A percentile compares a stretch with the other conserved stretches of the same genome.
Evolutionary conservation across 75 land plant genomes (phyloP).

Genomic region (Picea glauca): DNA sequence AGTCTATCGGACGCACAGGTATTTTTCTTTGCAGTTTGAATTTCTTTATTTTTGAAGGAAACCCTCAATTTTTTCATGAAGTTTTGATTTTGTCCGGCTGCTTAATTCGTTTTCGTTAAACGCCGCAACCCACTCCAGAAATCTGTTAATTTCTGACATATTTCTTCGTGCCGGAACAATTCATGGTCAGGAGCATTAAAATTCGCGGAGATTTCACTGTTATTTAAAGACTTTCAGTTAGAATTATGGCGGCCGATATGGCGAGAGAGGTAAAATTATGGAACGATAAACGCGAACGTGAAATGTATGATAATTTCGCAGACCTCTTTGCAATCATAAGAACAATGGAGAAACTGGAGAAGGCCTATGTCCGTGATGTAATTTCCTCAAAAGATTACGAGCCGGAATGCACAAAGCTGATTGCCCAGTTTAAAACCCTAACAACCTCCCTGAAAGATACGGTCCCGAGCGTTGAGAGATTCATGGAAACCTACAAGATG

Average conservation of each 20-base stretch:
- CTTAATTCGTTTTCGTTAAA: too few species aligned
- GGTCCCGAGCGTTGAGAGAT: conserved; percentile 83
- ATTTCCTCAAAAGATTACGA: conserved; percentile 77
- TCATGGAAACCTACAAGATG: conserved; percentile 85
- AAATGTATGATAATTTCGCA: conserved; percentile 89
- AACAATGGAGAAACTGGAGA: conserved; percentile 95
- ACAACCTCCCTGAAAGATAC: conserved; percentile 61
- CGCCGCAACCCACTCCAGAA: too few species aligned
- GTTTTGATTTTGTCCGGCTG: too few species aligned
- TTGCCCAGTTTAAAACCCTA: conserved; percentile 93
- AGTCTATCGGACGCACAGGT: too few species aligned
- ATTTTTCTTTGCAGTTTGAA: too few species aligned
- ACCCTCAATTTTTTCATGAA: too few species aligned
- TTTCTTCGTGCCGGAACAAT: too few species aligned
- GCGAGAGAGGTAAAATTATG: conserved; percentile 80
- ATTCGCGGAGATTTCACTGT: too few species aligned
- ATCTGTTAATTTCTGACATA: too few species aligned
- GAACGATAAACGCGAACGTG: conserved; percentile 94
- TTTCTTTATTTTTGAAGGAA: too few species aligned
- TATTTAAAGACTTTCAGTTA: neutral
- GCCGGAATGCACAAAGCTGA: conserved; percentile 80
- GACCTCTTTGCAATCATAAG: conserved; percentile 92
- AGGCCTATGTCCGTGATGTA: conserved; percentile 86
- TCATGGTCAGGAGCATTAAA: too few species aligned
- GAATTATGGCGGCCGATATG: conserved; percentile 12